Percentiles rank a stretch among this genome's conserved stretches.
Evolutionary conservation across 768 basidiomycete genomes (phyloP).

Genomic region (Leccinellum luteum): DNA sequence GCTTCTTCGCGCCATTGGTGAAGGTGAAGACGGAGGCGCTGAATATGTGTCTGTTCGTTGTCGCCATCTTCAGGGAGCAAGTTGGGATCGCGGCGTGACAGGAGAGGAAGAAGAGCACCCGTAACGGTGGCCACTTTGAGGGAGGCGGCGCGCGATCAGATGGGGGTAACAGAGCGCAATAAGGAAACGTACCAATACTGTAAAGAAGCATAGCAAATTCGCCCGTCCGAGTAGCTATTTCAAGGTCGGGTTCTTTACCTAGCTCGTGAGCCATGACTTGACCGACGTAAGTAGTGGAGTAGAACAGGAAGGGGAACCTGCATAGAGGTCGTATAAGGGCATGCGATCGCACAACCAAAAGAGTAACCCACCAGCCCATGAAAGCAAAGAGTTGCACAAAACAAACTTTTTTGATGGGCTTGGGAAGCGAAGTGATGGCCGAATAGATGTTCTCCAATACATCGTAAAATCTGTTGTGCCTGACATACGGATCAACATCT

Average conservation of each 20-base stretch:
- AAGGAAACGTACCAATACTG: conserved; percentile 62
- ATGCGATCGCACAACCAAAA: background rate
- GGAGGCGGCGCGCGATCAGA: background rate
- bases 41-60: conserved; percentile 72
- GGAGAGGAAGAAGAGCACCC: conserved; percentile 76
- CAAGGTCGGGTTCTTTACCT: conserved; percentile 71
- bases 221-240: conserved; percentile 81
- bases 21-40: conserved; percentile 67
- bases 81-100: conserved; percentile 78
- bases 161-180: background rate
- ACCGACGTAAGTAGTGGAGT: conserved; percentile 90
- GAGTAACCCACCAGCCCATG: conserved; percentile 79
- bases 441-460: conserved; percentile 75
- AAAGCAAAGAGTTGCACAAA: conserved; percentile 94
- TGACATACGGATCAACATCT: conserved; percentile 4
- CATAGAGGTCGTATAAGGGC: conserved; percentile 2
- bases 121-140: conserved; percentile 77
- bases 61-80: conserved; percentile 66
- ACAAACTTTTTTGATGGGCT: conserved; percentile 84
- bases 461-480: conserved; percentile 59
- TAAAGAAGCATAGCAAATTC: conserved; percentile 89
- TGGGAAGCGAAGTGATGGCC: conserved; percentile 73
- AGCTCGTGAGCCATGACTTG: conserved; percentile 89
- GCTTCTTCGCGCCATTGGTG: conserved; percentile 85
- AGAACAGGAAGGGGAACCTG: conserved; percentile 96